phyloP scores from a whole-genome alignment of 1,284 basidiomycete genomes.

The Cyathus olla region DNA sequence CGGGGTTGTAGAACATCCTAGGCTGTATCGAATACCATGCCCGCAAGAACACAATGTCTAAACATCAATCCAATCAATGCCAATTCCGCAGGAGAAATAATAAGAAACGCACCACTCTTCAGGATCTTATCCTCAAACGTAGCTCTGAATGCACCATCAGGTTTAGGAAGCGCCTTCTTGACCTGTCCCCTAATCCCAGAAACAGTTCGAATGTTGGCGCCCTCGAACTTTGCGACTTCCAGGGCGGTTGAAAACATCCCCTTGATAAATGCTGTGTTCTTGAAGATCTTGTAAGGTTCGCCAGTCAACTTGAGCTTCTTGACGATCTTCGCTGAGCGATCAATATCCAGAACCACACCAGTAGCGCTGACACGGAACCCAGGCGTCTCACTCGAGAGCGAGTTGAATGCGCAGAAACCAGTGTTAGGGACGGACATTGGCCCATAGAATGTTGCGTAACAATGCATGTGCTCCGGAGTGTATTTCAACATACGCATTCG shows the following conservation, averaged over 20 bases:
- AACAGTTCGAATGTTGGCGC: slow-evolving; percentile 95
- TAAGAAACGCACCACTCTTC: slow-evolving; percentile 81
- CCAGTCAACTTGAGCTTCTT: slow-evolving; percentile 99
- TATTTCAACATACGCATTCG: slow-evolving; percentile 99
- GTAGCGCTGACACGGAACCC: slow-evolving; percentile 95
- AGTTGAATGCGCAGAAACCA: slow-evolving; percentile 98
- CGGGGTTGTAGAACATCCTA: slow-evolving; percentile 96
- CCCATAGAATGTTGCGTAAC: slow-evolving; percentile 96
- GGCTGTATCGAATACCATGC: slow-evolving; percentile 98
- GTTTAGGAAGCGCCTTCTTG: slow-evolving; percentile 95
- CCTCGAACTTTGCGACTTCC: slow-evolving; percentile 99
- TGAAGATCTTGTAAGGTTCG: slow-evolving; percentile 96
- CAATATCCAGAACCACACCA: slow-evolving; percentile 95
- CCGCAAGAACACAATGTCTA: slow-evolving; percentile 95
- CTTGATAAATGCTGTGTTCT: slow-evolving; percentile 98
- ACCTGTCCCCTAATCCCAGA: slow-evolving; percentile 97
- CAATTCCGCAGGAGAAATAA: neutral
- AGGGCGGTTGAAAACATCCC: slow-evolving; percentile 96
- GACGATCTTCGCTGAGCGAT: slow-evolving; percentile 93
- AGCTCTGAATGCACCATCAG: slow-evolving; percentile 95
- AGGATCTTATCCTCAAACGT: slow-evolving; percentile 99
- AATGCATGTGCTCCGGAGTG: slow-evolving; percentile 99
- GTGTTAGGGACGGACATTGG: slow-evolving; percentile 94
- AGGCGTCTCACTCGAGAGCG: slow-evolving; percentile 71
- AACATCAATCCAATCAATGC: slow-evolving; percentile 5